phyloP scores from a whole-genome alignment of 257 asterid genomes.

The Plantago ovata region DNA sequence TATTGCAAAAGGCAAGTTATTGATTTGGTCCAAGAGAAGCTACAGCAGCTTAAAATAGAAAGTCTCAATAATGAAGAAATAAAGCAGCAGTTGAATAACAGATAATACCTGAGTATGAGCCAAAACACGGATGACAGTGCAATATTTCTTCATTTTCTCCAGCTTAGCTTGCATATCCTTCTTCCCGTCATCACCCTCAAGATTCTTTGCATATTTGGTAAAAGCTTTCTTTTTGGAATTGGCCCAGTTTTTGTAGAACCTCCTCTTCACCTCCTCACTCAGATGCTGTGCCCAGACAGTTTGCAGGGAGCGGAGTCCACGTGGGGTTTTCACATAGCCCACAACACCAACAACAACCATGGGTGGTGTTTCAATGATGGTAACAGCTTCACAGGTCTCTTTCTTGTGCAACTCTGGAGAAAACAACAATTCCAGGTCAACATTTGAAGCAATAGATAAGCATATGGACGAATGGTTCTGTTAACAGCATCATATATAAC shows the following conservation, averaged over 20 bases:
- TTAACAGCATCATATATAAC: too few relatives aligned
- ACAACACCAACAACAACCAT: constrained; percentile 79
- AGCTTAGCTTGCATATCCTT: constrained; percentile 54
- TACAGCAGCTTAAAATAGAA: not conserved
- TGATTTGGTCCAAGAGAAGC: not conserved
- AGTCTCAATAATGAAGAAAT: not conserved
- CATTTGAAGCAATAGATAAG: too few relatives aligned
- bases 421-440: not conserved
- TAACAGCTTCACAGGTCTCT: constrained; percentile 85
- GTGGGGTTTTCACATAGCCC: constrained; percentile 76
- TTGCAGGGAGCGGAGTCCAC: constrained; percentile 65
- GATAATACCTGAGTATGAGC: constrained; percentile 73
- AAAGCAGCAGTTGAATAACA: not conserved
- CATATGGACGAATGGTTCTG: too few relatives aligned
- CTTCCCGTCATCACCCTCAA: constrained; percentile 58
- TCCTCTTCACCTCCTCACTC: constrained; percentile 67
- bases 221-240: constrained; percentile 74
- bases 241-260: constrained; percentile 80
- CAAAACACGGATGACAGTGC: constrained; percentile 60
- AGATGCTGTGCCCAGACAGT: constrained; percentile 88
- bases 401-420: constrained; percentile 75
- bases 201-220: constrained; percentile 57
- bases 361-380: constrained; percentile 75
- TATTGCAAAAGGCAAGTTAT: constrained; percentile 2
- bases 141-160: constrained; percentile 74